A percentile compares a stretch with the other conserved stretches of the same genome.
These are phyloP conservation scores for Ustilago esculenta DNA, from an alignment of 1,284 basidiomycete genomes.

Conservation along the genomic window DNA sequence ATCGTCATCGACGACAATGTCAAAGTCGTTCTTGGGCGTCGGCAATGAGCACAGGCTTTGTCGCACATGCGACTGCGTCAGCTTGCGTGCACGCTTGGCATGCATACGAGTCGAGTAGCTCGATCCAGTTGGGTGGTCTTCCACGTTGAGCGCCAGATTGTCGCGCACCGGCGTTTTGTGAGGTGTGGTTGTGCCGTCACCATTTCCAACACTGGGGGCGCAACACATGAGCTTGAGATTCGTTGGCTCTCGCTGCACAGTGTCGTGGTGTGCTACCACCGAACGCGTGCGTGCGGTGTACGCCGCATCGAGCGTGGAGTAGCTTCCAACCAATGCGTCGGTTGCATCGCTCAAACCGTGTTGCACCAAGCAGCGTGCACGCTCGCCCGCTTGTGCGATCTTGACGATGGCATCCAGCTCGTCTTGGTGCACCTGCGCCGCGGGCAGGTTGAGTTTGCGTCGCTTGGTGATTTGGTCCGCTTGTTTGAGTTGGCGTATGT, in stretches of 20 bases:
- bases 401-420: slow-evolving; percentile 99
- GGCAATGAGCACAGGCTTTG: slow-evolving; percentile 86
- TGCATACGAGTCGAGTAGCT: slow-evolving; percentile 55
- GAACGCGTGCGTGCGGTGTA: slow-evolving; percentile 90
- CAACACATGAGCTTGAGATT: slow-evolving; percentile 92
- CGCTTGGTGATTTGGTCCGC: slow-evolving; percentile 92
- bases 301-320: slow-evolving; percentile 86
- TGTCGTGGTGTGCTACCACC: slow-evolving; percentile 78
- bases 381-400: slow-evolving; percentile 91
- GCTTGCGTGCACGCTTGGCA: slow-evolving; percentile 31
- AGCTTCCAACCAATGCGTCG: slow-evolving; percentile 86
- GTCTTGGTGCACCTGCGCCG: slow-evolving; percentile 91
- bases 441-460: slow-evolving; percentile 84
- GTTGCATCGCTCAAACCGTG: slow-evolving; percentile 77
- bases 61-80: slow-evolving; percentile 72
- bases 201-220: too few relatives aligned
- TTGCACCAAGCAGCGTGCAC: slow-evolving; percentile 81
- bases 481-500: slow-evolving; percentile 96
- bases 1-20: slow-evolving; percentile 80
- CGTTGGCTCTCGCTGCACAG: slow-evolving; percentile 86
- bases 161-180: slow-evolving; percentile 90
- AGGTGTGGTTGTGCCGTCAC: slow-evolving; percentile 74
- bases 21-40: slow-evolving; percentile 96
- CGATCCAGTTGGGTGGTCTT: slow-evolving; percentile 30
- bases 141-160: slow-evolving; percentile 82